These are phyloP conservation scores for Globisporangium camurandrum DNA, from an alignment of 352 stramenopile genomes.

Conservation along the genomic window DNA sequence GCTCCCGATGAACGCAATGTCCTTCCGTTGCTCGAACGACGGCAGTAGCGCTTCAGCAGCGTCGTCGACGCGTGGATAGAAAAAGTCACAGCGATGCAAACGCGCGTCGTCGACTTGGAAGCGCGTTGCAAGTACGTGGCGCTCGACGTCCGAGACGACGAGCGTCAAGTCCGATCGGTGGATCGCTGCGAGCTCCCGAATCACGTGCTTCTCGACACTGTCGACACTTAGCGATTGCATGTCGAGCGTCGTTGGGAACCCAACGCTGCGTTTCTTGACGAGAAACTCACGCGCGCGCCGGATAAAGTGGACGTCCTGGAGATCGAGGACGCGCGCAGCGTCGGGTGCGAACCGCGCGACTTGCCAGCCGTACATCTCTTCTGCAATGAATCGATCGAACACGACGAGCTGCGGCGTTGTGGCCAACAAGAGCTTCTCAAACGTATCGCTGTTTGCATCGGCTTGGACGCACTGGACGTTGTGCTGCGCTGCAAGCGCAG, in stretches of 20 bases:
- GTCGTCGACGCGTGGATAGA: constrained; percentile 33
- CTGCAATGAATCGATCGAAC: constrained; percentile 78
- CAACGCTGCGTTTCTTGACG: constrained; percentile 46
- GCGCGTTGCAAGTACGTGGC: constrained; percentile 38
- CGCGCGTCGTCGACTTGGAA: constrained; percentile 47
- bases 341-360: constrained; percentile 63
- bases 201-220: constrained; percentile 54
- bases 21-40: constrained; percentile 22
- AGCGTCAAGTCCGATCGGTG: constrained; percentile 71
- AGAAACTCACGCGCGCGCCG: constrained; percentile 71
- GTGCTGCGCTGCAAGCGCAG: constrained; percentile 28
- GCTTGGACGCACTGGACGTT: constrained; percentile 57
- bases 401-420: constrained; percentile 58
- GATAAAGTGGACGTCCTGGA: constrained; percentile 92
- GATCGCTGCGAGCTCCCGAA: constrained; percentile 71
- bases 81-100: constrained; percentile 62
- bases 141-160: constrained; percentile 64
- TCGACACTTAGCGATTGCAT: constrained; percentile 25
- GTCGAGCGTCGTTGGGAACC: constrained; percentile 32
- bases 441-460: constrained; percentile 61
- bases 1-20: constrained; percentile 88
- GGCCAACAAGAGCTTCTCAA: constrained; percentile 57
- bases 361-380: constrained; percentile 86
- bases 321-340: constrained; percentile 83
- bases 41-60: constrained; percentile 14